phyloP scores from a whole-genome alignment of 2,329 filamentous ascomycete genomes.

The Apiospora arundinis region DNA sequence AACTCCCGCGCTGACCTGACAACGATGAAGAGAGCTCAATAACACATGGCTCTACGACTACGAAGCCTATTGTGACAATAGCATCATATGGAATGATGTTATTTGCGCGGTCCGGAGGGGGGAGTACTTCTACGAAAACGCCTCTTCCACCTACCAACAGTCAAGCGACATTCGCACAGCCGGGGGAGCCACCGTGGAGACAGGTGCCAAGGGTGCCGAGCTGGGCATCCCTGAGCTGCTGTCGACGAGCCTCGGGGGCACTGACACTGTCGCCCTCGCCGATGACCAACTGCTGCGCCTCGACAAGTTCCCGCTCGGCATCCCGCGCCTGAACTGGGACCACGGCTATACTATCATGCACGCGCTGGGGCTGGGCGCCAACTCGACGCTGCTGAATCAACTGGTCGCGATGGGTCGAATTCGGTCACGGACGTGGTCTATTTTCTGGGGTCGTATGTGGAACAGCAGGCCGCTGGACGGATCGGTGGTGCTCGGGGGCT shows the following conservation, averaged over 20 bases:
- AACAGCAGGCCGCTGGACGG: constrained; percentile 31
- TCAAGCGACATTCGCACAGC: constrained; percentile 23
- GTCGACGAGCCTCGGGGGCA: background rate
- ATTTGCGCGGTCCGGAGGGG: constrained; percentile 37
- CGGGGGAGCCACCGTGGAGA: constrained; percentile 25
- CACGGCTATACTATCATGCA: constrained; percentile 33
- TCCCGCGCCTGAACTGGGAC: constrained; percentile 33
- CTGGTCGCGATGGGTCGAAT: constrained; percentile 27
- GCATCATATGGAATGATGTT: constrained; percentile 34
- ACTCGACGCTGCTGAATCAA: constrained; percentile 39
- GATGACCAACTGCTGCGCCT: constrained; percentile 19
- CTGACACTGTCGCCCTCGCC: background rate
- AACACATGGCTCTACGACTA: constrained; percentile 41
- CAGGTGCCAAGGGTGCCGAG: background rate
- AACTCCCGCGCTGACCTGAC: background rate
- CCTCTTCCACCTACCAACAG: constrained; percentile 27
- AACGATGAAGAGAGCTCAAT: constrained; percentile 38
- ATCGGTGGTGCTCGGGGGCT: constrained; percentile 39
- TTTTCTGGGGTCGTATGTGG: constrained; percentile 41
- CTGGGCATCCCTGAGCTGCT: background rate
- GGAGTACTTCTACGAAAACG: constrained; percentile 29
- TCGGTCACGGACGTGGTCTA: constrained; percentile 36
- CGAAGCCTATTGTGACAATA: constrained; percentile 33
- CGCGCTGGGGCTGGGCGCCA: constrained; percentile 36
- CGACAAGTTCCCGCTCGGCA: constrained; percentile 29